Evolutionary conservation across 2,329 filamentous ascomycete genomes (phyloP).

Genomic region (Thelonectria rubi): DNA sequence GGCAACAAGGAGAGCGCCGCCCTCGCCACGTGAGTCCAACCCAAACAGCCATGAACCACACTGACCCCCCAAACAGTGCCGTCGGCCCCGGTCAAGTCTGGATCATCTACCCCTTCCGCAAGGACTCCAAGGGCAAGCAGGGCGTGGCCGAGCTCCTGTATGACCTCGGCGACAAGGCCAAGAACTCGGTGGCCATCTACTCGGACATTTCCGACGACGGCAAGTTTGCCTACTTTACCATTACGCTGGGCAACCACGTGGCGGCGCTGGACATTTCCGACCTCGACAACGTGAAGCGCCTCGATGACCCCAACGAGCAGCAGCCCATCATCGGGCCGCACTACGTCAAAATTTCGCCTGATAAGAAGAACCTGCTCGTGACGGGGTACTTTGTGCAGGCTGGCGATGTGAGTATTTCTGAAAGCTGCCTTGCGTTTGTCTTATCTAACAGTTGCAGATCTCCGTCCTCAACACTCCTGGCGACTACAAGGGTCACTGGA

Average conservation of each 20-base stretch:
- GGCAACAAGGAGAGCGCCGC: constrained; percentile 66
- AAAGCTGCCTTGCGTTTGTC: too few species aligned
- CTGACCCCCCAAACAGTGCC: constrained; percentile 46
- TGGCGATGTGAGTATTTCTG: constrained; percentile 59
- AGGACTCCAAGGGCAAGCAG: constrained; percentile 62
- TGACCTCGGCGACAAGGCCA: constrained; percentile 65
- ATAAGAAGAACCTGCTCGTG: constrained; percentile 70
- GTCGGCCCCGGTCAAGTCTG: constrained; percentile 68
- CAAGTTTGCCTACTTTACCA: constrained; percentile 66
- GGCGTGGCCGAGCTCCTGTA: constrained; percentile 67
- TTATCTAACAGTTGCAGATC: constrained; percentile 49
- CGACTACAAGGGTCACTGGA: constrained; percentile 70
- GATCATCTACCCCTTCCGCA: constrained; percentile 71
- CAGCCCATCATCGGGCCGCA: constrained; percentile 70
- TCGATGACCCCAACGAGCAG: constrained; percentile 66
- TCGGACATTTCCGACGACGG: constrained; percentile 68
- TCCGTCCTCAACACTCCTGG: constrained; percentile 68
- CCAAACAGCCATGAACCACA: neutral
- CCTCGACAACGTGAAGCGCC: constrained; percentile 66
- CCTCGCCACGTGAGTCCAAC: constrained; percentile 58
- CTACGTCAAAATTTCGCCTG: constrained; percentile 71
- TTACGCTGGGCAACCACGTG: constrained; percentile 70
- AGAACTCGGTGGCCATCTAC: constrained; percentile 67
- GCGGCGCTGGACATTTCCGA: constrained; percentile 67
- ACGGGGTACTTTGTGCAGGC: constrained; percentile 74